Evolutionary conservation across 148 eudicot genomes (phyloP).

Genomic region (Limonium bicolor): DNA sequence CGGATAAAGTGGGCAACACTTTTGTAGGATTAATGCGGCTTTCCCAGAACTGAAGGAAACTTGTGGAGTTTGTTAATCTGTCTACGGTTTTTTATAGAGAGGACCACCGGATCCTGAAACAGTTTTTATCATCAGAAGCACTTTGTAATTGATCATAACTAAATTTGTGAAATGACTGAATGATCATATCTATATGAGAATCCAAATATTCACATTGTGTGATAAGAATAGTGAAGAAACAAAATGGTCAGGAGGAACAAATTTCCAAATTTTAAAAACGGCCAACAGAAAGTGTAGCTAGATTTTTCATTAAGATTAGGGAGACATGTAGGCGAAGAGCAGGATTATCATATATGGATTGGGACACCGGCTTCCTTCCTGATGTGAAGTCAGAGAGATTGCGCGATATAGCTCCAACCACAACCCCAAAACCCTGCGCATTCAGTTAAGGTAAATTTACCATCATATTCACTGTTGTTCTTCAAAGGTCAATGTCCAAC

Average conservation of each 20-base stretch:
- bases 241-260: background rate
- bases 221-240: background rate
- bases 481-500: too few relatives aligned
- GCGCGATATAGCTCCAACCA: constrained; percentile 85
- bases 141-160: too few relatives aligned
- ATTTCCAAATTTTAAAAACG: background rate
- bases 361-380: constrained; percentile 70
- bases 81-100: constrained; percentile 33
- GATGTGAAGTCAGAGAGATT: constrained; percentile 76
- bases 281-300: background rate
- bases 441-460: background rate
- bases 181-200: too few relatives aligned
- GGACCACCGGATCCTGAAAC: constrained; percentile 49
- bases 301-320: background rate
- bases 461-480: too few relatives aligned
- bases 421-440: constrained; percentile 86
- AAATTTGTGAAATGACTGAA: too few relatives aligned
- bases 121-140: too few relatives aligned
- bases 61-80: constrained; percentile 40
- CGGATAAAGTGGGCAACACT: constrained; percentile 29
- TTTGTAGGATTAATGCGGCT: constrained; percentile 44
- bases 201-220: too few relatives aligned
- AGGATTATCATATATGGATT: constrained; percentile 77
- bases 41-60: constrained; percentile 32
- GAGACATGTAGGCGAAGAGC: constrained; percentile 55